Evolutionary conservation across 2,329 filamentous ascomycete species (phyloP).

Genomic region (Paraphoma sp.): DNA sequence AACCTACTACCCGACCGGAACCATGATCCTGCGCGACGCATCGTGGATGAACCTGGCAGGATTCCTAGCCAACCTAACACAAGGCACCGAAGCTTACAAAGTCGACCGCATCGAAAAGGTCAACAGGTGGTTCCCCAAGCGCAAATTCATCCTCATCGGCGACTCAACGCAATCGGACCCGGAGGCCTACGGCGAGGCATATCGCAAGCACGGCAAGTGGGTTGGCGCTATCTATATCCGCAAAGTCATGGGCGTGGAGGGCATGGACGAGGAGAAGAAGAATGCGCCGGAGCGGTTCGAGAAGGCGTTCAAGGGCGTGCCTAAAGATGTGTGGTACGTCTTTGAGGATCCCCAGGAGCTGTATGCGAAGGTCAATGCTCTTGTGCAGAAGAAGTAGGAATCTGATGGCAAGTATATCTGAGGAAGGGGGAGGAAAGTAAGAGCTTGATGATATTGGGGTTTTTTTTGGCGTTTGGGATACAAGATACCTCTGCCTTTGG

Average conservation of each 20-base stretch:
- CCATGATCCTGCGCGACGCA: conserved; percentile 82
- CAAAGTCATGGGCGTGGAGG: conserved; percentile 77
- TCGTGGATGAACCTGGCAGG: conserved; percentile 86
- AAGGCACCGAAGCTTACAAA: conserved; percentile 87
- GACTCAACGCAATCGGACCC: conserved; percentile 93
- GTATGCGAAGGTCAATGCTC: conserved; percentile 47
- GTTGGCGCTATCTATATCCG: conserved; percentile 84
- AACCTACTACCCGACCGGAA: conserved; percentile 75
- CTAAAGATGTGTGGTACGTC: conserved; percentile 75
- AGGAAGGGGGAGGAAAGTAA: not conserved
- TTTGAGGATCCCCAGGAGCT: conserved; percentile 79
- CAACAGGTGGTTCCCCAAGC: conserved; percentile 76
- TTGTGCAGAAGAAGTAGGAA: conserved; percentile 26
- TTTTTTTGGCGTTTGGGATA: not conserved
- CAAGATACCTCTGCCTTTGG: not conserved
- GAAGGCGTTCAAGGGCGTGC: conserved; percentile 79
- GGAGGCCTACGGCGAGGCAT: conserved; percentile 85
- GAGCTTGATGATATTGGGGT: not conserved
- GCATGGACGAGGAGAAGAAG: conserved; percentile 77
- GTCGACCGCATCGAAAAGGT: conserved; percentile 79
- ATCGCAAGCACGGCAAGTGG: conserved; percentile 73
- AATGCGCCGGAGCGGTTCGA: conserved; percentile 74
- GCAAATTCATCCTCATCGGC: conserved; percentile 83
- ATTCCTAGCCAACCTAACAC: conserved; percentile 78
- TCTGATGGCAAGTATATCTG: not conserved